These are phyloP conservation scores for Neckera pumila DNA, from an alignment of 225 moss, liverwort and hornwort species.

Conservation along the genomic window DNA sequence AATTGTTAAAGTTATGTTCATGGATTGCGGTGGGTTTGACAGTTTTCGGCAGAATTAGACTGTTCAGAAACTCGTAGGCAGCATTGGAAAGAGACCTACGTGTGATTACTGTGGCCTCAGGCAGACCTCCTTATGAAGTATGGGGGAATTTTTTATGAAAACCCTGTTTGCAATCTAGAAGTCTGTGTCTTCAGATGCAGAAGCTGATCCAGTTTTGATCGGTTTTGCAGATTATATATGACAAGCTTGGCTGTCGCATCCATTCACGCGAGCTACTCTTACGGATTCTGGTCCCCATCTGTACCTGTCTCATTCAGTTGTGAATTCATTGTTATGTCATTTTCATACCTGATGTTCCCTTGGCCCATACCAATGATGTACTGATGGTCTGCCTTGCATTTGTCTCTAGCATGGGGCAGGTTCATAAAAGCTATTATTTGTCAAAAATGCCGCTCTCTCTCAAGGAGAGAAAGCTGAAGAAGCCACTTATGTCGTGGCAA, in stretches of 20 bases:
- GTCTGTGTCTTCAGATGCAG: not conserved
- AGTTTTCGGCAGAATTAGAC: not conserved
- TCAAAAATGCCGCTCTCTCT: slow-evolving; percentile 29
- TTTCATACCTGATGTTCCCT: not conserved
- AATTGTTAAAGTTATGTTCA: not conserved
- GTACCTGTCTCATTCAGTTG: not conserved
- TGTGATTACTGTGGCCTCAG: not conserved
- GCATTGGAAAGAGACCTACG: not conserved
- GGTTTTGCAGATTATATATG: slow-evolving; percentile 17
- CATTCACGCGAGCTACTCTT: slow-evolving; percentile 39
- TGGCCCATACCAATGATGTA: not conserved
- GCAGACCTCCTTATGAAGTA: not conserved
- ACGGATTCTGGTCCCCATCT: slow-evolving; percentile 40
- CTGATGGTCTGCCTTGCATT: slow-evolving; percentile 16
- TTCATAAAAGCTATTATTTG: slow-evolving; percentile 46
- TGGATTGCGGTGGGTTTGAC: not conserved
- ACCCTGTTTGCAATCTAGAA: not conserved
- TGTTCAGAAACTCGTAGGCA: not conserved
- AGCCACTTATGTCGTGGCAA: slow-evolving; percentile 26
- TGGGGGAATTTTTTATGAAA: not conserved
- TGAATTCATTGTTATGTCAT: not conserved
- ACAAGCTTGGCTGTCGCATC: slow-evolving; percentile 39
- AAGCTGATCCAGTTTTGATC: not conserved
- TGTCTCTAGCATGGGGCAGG: slow-evolving; percentile 41
- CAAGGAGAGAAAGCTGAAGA: slow-evolving; percentile 17